Base-by-base conservation (phyloP, 2,329 filamentous ascomycete genomes). In the Sporothrix protearum region DNA sequence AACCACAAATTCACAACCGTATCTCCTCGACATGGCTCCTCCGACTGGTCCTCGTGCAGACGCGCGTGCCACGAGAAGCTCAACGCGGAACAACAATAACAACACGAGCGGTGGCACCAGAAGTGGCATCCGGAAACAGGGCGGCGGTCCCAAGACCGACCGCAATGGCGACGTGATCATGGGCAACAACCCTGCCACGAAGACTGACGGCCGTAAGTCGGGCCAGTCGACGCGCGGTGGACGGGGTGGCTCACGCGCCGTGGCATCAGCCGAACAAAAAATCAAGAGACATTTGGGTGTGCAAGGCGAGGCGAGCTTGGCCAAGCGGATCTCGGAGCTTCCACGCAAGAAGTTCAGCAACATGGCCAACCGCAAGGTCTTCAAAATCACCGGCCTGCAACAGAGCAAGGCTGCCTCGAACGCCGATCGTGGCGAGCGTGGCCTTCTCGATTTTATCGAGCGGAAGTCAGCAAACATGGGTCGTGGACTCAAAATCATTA, bases 371-470 rank as follows among this genome's bases (percentile, higher is more conserved):
- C 78, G 77, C 45, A 79, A 79, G 33, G 79, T 78, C 0, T 78
- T 89, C 51, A 83, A 82, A 72, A 82, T 94, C 28, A 82, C 83
- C 74, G 91, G 91, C 33, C 84, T 92, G 77, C 88, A 86, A 77
- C 81, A 87, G 59, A 93, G 91, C 82, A 93, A 90, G 79, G 91
- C 90, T 8, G 84, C 87, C 12, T 83, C 78, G 36, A 92, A 93
- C 75, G 78, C 85, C 39, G 91, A 91, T 71, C 89, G 91, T 66
- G 91, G 91, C 25, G 78, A 91, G 33, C 85, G 85, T 73, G 86
- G 88, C 72, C 83, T 93, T 39, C 79, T 93, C 69, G 83, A 83
- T 68, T 93, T 93, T 78, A 81, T 94, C 74, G 90, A 93, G 81
- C 88, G 89, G 77, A 93, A 93, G 80, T 86, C 91, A 63, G 85